Evolutionary conservation across 441 rosid species (phyloP), one percentile per base, ranked within the genome.

Genomic region (Syzygium syzygioides): DNA sequence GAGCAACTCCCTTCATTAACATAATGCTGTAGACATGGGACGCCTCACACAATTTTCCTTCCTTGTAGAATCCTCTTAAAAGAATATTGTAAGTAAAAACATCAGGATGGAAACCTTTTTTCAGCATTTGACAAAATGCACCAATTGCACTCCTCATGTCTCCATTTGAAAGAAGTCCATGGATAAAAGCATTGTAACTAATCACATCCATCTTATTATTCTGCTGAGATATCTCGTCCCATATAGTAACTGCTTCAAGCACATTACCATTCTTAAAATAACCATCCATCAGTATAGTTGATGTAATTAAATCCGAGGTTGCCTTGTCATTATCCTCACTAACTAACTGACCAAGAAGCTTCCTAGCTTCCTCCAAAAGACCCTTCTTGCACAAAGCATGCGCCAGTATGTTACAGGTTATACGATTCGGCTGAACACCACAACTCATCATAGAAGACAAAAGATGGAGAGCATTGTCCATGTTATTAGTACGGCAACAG

Each of bases 301-400:
- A 93, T 34, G 94, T 91, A 79, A 95, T 86, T 89, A 93, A 80
- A 90, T 94, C 92, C 56, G 90, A 91, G 13, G 90, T 89, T 86
- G 88, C 90, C 7, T 89, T 88, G 85, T 86, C 93, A 32, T 89
- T 86, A 55, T 89, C 90, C 90, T 90, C 90, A 89, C 88, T 93
- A 86, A 93, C 90, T 28, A 94, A 92, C 89, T 90, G 91, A 89
- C 87, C 88, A 60, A 94, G 93, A 91, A 94, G 93, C 92, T 93
- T 91, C 80, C 86, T 87, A 4, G 94, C 95, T 91, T 89, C 92
- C 59, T 90, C 93, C 52, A 94, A 59, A 88, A 90, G 93, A 87
- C 95, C 97, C 79, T 83, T 92, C 93, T 93, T 92, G 91, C 95
- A 96, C 56, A 95, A 88, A 23, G 97, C 97, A 92, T 95, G 93